These are phyloP conservation scores for Calonectria montana DNA, from an alignment of 2,329 filamentous ascomycete genomes.

Conservation along the genomic window DNA sequence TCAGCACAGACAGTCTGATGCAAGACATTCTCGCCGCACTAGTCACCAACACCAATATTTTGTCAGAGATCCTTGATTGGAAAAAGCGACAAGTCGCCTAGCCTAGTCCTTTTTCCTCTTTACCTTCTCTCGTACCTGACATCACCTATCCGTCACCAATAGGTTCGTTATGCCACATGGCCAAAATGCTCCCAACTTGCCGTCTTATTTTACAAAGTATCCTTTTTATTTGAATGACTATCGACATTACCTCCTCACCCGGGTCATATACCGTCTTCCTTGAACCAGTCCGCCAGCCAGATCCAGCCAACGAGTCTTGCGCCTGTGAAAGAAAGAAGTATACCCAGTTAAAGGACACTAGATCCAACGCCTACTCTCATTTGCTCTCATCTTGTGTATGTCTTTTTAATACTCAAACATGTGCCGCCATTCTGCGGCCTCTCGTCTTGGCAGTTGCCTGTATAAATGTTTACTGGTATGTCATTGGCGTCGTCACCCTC, in stretches of 20 bases:
- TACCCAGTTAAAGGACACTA: conserved; percentile 16
- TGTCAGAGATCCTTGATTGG: background rate
- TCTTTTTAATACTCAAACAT: conserved; percentile 20
- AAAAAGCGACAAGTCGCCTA: no score
- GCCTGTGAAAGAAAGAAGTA: conserved; percentile 4
- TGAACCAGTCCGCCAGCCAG: background rate
- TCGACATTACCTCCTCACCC: background rate
- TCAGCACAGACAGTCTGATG: background rate
- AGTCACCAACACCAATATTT: no score
- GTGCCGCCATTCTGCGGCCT: background rate
- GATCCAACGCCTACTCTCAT: conserved; percentile 22
- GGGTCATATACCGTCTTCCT: background rate
- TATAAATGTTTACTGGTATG: background rate
- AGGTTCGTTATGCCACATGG: no score
- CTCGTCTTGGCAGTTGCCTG: background rate
- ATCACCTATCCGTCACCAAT: no score
- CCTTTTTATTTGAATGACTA: background rate
- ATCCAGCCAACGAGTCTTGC: background rate
- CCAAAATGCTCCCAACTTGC: background rate
- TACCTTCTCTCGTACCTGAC: no score
- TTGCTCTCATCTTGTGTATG: conserved; percentile 1
- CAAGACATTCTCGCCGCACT: background rate
- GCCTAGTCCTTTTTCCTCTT: no score
- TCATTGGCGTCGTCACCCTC: conserved; percentile 12
- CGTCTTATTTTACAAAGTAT: background rate